These are phyloP conservation scores for Apiotrichum brassicae DNA, from an alignment of 1,284 basidiomycete species.

Conservation along the genomic window DNA sequence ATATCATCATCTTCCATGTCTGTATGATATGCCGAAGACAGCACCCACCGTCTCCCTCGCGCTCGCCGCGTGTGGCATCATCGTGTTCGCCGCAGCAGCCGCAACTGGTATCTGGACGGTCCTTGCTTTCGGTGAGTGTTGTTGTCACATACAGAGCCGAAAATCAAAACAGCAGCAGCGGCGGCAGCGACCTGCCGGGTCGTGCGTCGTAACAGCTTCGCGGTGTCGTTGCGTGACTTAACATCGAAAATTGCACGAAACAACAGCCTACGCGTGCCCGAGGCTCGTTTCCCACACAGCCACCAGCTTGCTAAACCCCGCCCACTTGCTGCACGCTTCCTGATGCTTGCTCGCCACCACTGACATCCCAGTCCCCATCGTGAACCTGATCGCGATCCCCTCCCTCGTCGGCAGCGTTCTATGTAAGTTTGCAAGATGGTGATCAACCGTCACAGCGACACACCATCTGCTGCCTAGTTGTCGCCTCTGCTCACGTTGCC, in stretches of 20 bases:
- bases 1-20: background rate
- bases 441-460: background rate
- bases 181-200: too few relatives aligned
- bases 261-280: background rate
- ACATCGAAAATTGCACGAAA: too few relatives aligned
- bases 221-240: too few relatives aligned
- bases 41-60: slow-evolving; percentile 8
- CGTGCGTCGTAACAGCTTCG: too few relatives aligned
- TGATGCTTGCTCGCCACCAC: background rate
- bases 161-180: too few relatives aligned
- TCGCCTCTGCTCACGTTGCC: background rate
- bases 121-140: slow-evolving; percentile 12
- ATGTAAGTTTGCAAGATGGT: slow-evolving; percentile 1
- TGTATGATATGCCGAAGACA: slow-evolving; percentile 3
- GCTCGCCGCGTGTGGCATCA: slow-evolving; percentile 14
- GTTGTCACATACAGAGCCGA: too few relatives aligned
- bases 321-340: background rate
- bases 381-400: slow-evolving; percentile 20
- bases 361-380: slow-evolving; percentile 15
- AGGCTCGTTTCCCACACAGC: background rate
- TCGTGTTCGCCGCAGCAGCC: slow-evolving; percentile 5
- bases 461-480: background rate
- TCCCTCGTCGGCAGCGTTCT: slow-evolving; percentile 15
- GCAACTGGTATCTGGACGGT: slow-evolving; percentile 10
- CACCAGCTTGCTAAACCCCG: too few relatives aligned